Evolutionary conservation across 2,329 filamentous ascomycete genomes (phyloP), one percentile per base, ranked within the genome.

Genomic region (Fusarium abutilonis): DNA sequence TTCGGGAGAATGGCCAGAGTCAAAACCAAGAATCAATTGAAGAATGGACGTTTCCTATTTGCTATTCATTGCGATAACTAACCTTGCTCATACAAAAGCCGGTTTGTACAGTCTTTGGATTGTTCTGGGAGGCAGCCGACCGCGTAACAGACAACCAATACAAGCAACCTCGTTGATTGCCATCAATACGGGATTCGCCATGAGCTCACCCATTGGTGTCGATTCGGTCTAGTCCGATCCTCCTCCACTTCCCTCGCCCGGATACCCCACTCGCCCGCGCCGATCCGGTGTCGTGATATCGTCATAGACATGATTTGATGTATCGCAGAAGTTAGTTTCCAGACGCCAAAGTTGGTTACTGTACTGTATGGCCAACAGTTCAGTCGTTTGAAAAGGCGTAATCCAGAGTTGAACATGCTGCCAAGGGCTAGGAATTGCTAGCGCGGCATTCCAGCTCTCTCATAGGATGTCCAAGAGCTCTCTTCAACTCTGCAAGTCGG

Each of bases 81-180:
- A 40, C 38, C 31, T 53, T 61, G 23, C 42, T 59, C 39, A 53
- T 40, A 53, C 50, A 43, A 7, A 53, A 63, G 60, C 60, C 47
- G 39, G 62, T 58, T 64, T 64, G 31, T n/a, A 34, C 52, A 40
- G 21, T 26, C 19, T 35, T 39, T 28, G 13, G 35, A 21, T 52
- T 14, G 49, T 45, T 46, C 23, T 23, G 28, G 41, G 38, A 39
- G 54, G 45, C 40, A 47, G 44, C 42, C 15, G 47, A 60, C 57
- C 40, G 50, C 63, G 63, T 62, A 65, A 63, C 41, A 40, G 39
- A 63, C 62, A 65, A 52, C 63, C 63, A 63, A 45, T 31, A 63
- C 43, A 43, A 48, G 28, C 40, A 46, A 54, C 41, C 44, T 54
- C 53, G 17, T 54, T 45, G 13, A 13, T 23, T 40, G 31, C 39